Base-by-base conservation (phyloP, 768 basidiomycete genomes). In the Udeniomyces megalosporus region DNA sequence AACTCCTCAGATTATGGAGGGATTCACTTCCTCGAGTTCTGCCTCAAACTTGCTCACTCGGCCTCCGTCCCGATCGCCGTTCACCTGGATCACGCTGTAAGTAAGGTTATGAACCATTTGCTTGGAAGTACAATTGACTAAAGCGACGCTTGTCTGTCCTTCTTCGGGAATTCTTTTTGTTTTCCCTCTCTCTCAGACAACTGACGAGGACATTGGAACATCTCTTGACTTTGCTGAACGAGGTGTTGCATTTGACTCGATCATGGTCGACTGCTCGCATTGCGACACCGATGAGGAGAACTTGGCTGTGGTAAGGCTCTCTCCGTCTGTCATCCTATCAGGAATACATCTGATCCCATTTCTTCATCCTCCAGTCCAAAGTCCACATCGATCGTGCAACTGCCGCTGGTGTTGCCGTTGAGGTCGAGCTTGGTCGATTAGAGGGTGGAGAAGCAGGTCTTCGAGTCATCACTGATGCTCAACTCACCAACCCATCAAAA, bases 251-350 rank as follows among this genome's bases (percentile, higher is more conserved):
- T 74, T 74, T 51, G 74, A 74, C 63, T 69, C 67, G 60, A 74
- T 74, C 67, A 74, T 74, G 74, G 72, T 74, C 24, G 74, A 74
- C 58, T 71, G 73, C 26, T 67, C 66, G 60, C 74, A 73, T 55
- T 73, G 71, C 28, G 74, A 68, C 58, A 70, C 68, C 26, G 70
- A 72, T 32, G 70, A 69, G 60, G 71, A 72, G 67, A 71, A 71
- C 66, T 6, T 42, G n/a, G 11, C 35, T 52, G 35, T 20, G 1
- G 17, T 15, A 26, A 14, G 20, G 32, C 34, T 31, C 54, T 7
- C n/a, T 44, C n/a, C 44, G 12, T 8, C 55, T 24, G 20, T 38
- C 6, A n/a, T 17, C 45, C 31, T 31, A 8, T 24, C 57, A n/a
- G n/a, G n/a, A n/a, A n/a, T n/a, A n/a, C n/a, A n/a, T 42, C 44